These are phyloP conservation scores for Chlamydomonas sp. DNA, from an alignment of 139 green algal genomes.

Conservation along the genomic window DNA sequence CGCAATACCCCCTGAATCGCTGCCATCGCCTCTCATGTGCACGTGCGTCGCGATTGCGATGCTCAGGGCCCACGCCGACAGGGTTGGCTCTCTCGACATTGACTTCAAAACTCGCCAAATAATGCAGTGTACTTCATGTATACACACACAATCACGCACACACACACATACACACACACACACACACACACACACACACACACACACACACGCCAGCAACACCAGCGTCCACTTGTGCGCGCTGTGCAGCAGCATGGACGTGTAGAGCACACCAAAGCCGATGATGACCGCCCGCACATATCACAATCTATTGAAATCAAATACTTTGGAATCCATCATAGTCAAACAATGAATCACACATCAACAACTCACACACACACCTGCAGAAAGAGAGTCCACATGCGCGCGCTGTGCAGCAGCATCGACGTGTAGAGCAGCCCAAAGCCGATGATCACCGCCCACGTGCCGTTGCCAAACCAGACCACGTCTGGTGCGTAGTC, in stretches of 20 bases:
- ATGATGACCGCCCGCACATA: conserved; percentile 70
- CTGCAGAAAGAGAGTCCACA: conserved; percentile 1
- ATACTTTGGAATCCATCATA: too few relatives aligned
- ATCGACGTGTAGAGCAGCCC: conserved; percentile 45
- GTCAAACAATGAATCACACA: too few relatives aligned
- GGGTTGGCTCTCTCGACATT: too few relatives aligned
- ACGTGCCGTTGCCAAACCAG: conserved; percentile 66
- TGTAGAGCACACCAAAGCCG: conserved; percentile 43
- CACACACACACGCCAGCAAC: too few relatives aligned
- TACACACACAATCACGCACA: background rate
- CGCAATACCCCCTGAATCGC: too few relatives aligned
- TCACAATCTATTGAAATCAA: too few relatives aligned
- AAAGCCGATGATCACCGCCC: conserved; percentile 56
- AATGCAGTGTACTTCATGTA: background rate
- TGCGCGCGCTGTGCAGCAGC: conserved; percentile 31
- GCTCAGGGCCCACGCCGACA: too few relatives aligned
- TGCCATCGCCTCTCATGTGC: too few relatives aligned
- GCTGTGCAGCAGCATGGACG: conserved; percentile 25
- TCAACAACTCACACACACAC: too few relatives aligned
- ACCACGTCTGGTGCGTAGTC: background rate
- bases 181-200: background rate
- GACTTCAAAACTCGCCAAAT: too few relatives aligned
- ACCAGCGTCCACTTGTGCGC: conserved; percentile 25
- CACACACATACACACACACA: background rate
- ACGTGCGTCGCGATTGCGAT: too few relatives aligned